Conservation (phyloP, 139 green algal genomes). For the Deuterostichococcus epilithicus region DNA sequence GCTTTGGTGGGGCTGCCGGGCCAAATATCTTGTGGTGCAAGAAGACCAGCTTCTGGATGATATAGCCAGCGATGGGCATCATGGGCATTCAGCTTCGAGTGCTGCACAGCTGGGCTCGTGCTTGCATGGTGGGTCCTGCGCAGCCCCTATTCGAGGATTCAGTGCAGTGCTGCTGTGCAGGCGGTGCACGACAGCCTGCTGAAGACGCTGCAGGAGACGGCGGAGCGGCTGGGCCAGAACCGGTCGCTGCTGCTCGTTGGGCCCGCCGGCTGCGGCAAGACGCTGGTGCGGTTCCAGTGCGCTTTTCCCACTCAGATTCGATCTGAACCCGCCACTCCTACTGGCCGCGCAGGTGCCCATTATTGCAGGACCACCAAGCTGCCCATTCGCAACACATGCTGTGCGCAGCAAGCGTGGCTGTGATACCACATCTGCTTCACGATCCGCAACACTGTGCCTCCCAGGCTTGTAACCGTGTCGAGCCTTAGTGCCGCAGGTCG, state of each 20-base stretch:
- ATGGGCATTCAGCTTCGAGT: too few species aligned
- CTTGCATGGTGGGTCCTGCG: too few species aligned
- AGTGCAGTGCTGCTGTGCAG: too few species aligned
- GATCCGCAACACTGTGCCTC: conserved; percentile 1
- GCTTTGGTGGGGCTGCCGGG: too few species aligned
- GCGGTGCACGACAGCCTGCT: conserved; percentile 1
- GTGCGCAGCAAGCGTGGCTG: background rate
- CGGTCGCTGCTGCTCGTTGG: conserved; percentile 45
- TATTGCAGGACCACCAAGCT: conserved; percentile 31
- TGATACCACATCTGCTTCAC: conserved; percentile 4
- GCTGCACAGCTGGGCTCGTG: too few species aligned
- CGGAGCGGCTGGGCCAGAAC: conserved; percentile 11
- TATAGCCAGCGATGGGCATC: too few species aligned
- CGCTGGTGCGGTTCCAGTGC: conserved; percentile 28
- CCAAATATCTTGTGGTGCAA: too few species aligned
- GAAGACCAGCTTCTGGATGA: too few species aligned
- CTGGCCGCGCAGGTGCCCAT: conserved; percentile 13
- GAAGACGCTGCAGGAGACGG: background rate
- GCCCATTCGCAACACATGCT: conserved; percentile 35
- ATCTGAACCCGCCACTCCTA: background rate
- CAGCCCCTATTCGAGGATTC: too few species aligned
- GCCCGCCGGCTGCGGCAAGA: conserved; percentile 44
- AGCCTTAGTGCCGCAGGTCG: conserved; percentile 29
- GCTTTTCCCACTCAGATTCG: background rate
- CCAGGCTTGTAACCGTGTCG: too few species aligned